Conservation (phyloP, 1,284 basidiomycete species). For the Mycena sp. region DNA sequence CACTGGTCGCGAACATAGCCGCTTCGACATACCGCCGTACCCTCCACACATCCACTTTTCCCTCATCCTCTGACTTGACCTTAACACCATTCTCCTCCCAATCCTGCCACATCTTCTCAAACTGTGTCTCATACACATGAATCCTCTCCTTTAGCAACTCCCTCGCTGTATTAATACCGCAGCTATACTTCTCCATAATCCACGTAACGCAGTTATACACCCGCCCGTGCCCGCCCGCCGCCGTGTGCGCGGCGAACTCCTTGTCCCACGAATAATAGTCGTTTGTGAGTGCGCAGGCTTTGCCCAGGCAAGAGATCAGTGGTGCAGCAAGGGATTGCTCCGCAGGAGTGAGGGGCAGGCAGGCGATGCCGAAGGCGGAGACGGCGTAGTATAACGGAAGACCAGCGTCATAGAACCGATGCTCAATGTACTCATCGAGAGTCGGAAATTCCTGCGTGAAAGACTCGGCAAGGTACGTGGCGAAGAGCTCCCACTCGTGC, state of each 20-base stretch:
- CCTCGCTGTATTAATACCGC: neutral
- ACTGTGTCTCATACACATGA: neutral
- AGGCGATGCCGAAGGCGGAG: neutral
- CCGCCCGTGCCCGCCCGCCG: neutral
- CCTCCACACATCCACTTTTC: neutral
- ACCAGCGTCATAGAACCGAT: constrained; percentile 7
- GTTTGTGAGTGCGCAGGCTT: neutral
- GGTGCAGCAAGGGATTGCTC: neutral
- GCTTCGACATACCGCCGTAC: constrained; percentile 1
- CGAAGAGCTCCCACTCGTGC: constrained; percentile 2
- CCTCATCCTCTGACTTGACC: neutral
- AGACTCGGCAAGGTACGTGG: neutral
- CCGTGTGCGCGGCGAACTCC: neutral
- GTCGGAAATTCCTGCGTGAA: neutral
- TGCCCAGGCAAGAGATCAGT: neutral
- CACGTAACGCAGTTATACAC: constrained; percentile 1
- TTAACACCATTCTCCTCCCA: constrained; percentile 2
- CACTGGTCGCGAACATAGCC: constrained; percentile 10
- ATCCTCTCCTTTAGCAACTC: constrained; percentile 3
- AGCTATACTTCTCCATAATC: constrained; percentile 1
- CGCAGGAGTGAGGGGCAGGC: neutral
- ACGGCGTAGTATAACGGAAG: neutral
- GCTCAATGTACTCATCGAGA: neutral
- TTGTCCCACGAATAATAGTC: constrained; percentile 9
- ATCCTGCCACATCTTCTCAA: neutral